These are phyloP conservation scores for Lentinula aciculospora DNA, from an alignment of 768 basidiomycete species.

Conservation along the genomic window DNA sequence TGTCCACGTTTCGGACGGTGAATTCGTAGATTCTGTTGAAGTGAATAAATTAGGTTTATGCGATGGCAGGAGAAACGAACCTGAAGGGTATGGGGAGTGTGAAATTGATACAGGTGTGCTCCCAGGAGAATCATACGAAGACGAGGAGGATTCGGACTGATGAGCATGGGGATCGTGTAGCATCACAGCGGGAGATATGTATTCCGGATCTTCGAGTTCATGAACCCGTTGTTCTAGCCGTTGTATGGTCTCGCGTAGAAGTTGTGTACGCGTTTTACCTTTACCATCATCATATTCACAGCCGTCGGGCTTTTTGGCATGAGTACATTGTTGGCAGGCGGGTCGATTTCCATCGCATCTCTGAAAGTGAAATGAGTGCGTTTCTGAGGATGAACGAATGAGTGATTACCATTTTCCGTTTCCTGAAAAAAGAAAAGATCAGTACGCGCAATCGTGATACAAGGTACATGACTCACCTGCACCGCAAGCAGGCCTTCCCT, in stretches of 20 bases:
- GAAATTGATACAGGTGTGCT: conserved; percentile 47
- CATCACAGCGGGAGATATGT: conserved; percentile 60
- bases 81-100: conserved; percentile 55
- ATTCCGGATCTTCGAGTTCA: conserved; percentile 74
- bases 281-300: conserved; percentile 86
- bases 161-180: conserved; percentile 62
- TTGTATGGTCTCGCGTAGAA: conserved; percentile 71
- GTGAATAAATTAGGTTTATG: conserved; percentile 8
- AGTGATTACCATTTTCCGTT: conserved; percentile 59
- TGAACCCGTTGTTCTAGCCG: conserved; percentile 66
- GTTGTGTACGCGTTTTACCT: conserved; percentile 75
- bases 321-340: conserved; percentile 71
- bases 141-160: conserved; percentile 50
- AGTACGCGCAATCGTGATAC: not conserved
- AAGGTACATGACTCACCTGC: conserved; percentile 41
- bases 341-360: conserved; percentile 76
- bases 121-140: conserved; percentile 46
- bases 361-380: conserved; percentile 29
- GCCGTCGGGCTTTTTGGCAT: conserved; percentile 68
- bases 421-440: conserved; percentile 31
- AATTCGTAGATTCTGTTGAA: conserved; percentile 35
- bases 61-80: conserved; percentile 22
- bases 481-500: conserved; percentile 68
- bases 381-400: not conserved
- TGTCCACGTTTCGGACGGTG: conserved; percentile 49